These are phyloP conservation scores for Beauveria medogensis DNA, from an alignment of 2,329 filamentous ascomycete species.

Conservation along the genomic window DNA sequence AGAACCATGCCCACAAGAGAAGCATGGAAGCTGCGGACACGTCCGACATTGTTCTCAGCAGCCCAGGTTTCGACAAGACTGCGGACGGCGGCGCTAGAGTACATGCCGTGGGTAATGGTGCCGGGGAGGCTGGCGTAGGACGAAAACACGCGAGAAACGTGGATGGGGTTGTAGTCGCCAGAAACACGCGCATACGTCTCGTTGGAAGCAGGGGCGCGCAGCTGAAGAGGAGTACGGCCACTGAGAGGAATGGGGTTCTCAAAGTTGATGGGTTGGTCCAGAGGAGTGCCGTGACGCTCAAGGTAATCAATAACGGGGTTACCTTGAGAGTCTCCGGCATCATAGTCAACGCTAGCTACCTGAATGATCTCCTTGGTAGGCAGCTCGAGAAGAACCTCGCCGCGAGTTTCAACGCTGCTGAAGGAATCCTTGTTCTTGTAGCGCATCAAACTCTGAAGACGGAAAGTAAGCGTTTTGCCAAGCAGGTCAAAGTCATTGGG, in stretches of 20 bases:
- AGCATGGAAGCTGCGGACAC: constrained; percentile 94
- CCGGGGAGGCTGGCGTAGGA: constrained; percentile 92
- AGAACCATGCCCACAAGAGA: constrained; percentile 98
- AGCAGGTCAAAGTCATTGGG: constrained; percentile 73
- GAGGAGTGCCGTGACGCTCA: constrained; percentile 78
- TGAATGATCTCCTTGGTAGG: constrained; percentile 96
- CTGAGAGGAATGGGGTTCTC: constrained; percentile 95
- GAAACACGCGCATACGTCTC: constrained; percentile 97
- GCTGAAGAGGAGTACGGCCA: constrained; percentile 78
- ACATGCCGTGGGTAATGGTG: constrained; percentile 99
- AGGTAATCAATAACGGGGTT: constrained; percentile 98
- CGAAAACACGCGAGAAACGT: constrained; percentile 94
- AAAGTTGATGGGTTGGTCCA: constrained; percentile 94
- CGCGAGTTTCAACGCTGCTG: constrained; percentile 83
- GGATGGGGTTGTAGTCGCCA: constrained; percentile 97
- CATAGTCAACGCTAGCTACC: constrained; percentile 94
- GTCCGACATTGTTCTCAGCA: constrained; percentile 95
- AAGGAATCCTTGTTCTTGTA: constrained; percentile 95
- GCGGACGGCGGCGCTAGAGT: constrained; percentile 92
- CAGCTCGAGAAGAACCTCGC: constrained; percentile 87
- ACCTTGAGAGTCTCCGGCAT: constrained; percentile 81
- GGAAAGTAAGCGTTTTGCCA: constrained; percentile 91
- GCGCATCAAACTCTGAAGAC: constrained; percentile 79
- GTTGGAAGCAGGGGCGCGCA: constrained; percentile 91
- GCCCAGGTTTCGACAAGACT: constrained; percentile 98